These are phyloP conservation scores for Herpetospermum pedunculosum DNA, from an alignment of 306 rosid species.

Conservation along the genomic window DNA sequence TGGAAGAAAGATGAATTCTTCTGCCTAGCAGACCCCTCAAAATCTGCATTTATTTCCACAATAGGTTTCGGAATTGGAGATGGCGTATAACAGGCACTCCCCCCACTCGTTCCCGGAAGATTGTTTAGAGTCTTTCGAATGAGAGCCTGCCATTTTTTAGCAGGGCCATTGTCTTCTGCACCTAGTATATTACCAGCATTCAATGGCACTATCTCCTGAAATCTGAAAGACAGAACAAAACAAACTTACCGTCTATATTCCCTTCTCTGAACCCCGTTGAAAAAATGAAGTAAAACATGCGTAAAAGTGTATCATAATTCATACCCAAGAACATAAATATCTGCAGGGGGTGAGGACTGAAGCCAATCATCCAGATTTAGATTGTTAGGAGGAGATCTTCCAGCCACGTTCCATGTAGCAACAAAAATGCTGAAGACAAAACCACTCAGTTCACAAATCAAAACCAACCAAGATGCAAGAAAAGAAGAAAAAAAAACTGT, in stretches of 20 bases:
- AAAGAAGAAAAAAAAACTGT: slow-evolving; percentile 3
- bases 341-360: slow-evolving; percentile 91
- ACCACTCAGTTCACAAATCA: slow-evolving; percentile 7
- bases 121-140: slow-evolving; percentile 80
- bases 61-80: slow-evolving; percentile 92
- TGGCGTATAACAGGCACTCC: slow-evolving; percentile 70
- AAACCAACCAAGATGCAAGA: slow-evolving; percentile 11
- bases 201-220: slow-evolving; percentile 98
- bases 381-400: slow-evolving; percentile 90
- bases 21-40: slow-evolving; percentile 90
- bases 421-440: slow-evolving; percentile 67
- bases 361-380: slow-evolving; percentile 88
- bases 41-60: slow-evolving; percentile 82
- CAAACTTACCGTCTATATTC: neutral
- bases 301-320: slow-evolving; percentile 14
- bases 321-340: slow-evolving; percentile 98
- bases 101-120: slow-evolving; percentile 86
- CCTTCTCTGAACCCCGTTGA: neutral
- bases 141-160: slow-evolving; percentile 94
- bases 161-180: slow-evolving; percentile 99
- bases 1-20: slow-evolving; percentile 91
- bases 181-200: slow-evolving; percentile 96
- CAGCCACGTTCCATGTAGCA: slow-evolving; percentile 97
- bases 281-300: neutral
- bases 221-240: slow-evolving; percentile 40